A percentile compares a stretch with the other conserved stretches of the same genome.
These are phyloP conservation scores for Talaromyces sp. DNA, from an alignment of 2,329 filamentous ascomycete species.

Conservation along the genomic window DNA sequence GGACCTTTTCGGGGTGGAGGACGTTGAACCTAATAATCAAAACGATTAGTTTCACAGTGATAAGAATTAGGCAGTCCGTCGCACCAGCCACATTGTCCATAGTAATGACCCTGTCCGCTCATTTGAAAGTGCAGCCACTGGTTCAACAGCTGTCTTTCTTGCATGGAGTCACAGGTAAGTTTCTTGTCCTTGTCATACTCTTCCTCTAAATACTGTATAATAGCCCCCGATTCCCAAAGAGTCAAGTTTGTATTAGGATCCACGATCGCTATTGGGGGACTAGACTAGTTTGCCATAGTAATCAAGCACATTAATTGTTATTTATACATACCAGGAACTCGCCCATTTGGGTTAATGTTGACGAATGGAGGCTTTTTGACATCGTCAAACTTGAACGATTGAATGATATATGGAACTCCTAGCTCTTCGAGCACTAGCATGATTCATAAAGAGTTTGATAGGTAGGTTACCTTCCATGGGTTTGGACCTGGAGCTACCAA, in stretches of 20 bases:
- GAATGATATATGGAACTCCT: slow-evolving; percentile 16
- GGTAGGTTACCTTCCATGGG: too few species aligned
- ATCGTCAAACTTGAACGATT: slow-evolving; percentile 14
- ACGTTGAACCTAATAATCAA: not conserved
- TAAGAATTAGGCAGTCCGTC: too few species aligned
- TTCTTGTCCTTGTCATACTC: not conserved
- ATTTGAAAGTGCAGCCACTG: slow-evolving; percentile 9
- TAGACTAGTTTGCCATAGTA: too few species aligned
- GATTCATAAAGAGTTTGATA: too few species aligned
- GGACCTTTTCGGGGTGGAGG: not conserved
- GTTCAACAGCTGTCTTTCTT: slow-evolving; percentile 1
- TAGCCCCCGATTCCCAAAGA: slow-evolving; percentile 5
- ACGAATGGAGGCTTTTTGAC: slow-evolving; percentile 10
- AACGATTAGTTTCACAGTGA: too few species aligned
- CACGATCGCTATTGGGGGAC: not conserved
- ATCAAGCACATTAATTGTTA: too few species aligned
- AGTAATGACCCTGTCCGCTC: slow-evolving; percentile 8
- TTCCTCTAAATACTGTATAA: slow-evolving; percentile 5
- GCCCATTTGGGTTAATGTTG: slow-evolving; percentile 9
- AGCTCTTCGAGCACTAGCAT: slow-evolving; percentile 18
- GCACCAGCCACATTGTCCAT: not conserved
- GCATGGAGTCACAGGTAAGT: not conserved
- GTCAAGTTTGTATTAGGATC: slow-evolving; percentile 6
- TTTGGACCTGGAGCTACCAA: too few species aligned
- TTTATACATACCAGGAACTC: not conserved